A percentile compares a stretch with the other conserved stretches of the same genome.
Evolutionary conservation across 441 rosid species (phyloP).

Genomic region (Metrosideros polymorpha): DNA sequence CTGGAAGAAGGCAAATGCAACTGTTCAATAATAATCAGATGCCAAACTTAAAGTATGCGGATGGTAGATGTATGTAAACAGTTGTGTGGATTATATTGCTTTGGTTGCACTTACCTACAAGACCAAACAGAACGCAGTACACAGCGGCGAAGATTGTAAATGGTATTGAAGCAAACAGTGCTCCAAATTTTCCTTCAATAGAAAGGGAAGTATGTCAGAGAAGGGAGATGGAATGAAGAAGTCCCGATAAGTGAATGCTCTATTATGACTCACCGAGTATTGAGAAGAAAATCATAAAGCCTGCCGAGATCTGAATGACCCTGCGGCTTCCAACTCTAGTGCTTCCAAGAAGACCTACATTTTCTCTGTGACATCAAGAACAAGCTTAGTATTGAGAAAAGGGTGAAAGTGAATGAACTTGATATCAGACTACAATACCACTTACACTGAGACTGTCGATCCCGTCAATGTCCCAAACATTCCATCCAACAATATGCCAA

Average conservation of each 20-base stretch:
- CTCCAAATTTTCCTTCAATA: slow-evolving; percentile 85
- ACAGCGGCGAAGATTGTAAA: slow-evolving; percentile 92
- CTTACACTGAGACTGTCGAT: slow-evolving; percentile 84
- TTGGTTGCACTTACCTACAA: slow-evolving; percentile 53
- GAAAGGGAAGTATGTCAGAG: neutral
- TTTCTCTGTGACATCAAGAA: slow-evolving; percentile 52
- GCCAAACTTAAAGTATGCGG: neutral
- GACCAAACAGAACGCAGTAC: slow-evolving; percentile 87
- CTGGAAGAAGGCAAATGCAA: slow-evolving; percentile 25
- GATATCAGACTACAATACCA: neutral
- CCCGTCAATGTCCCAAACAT: slow-evolving; percentile 89
- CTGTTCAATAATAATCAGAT: neutral
- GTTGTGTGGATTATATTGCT: neutral
- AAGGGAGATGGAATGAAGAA: neutral
- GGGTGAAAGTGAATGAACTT: neutral
- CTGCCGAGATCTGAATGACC: slow-evolving; percentile 93
- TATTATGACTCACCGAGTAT: slow-evolving; percentile 51
- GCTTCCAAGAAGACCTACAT: slow-evolving; percentile 95
- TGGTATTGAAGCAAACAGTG: slow-evolving; percentile 95
- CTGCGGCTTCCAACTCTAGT: slow-evolving; percentile 99
- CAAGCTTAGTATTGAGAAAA: neutral
- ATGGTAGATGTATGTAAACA: neutral
- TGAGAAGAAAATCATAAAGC: slow-evolving; percentile 99
- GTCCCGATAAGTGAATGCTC: neutral
- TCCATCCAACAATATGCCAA: slow-evolving; percentile 83